Evolutionary conservation across 176 grass and related monocot species (phyloP).

Genomic region (Aegilops speltoides): DNA sequence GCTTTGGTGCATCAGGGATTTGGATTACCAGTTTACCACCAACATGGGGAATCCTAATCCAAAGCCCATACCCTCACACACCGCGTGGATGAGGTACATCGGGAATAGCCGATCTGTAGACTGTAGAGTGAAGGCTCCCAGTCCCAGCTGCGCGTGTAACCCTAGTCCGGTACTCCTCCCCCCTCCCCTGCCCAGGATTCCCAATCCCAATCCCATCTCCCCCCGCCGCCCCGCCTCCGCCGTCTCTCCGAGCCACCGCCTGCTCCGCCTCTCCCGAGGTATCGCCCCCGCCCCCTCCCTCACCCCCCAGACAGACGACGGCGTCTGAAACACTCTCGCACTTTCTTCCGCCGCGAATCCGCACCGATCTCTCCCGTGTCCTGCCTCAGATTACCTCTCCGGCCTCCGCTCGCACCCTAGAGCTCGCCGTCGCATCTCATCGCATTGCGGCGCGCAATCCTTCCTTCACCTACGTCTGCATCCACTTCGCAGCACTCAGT

Average conservation of each 20-base stretch:
- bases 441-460: not conserved
- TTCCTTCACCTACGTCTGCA: not conserved
- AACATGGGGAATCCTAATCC: not conserved
- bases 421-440: not conserved
- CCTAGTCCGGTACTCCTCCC: conserved; percentile 16
- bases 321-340: not conserved
- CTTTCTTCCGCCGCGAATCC: not conserved
- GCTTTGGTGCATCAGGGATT: no score
- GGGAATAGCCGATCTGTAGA: no score
- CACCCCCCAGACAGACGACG: not conserved
- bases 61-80: not conserved
- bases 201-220: conserved; percentile 34
- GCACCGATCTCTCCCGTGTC: no score
- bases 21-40: no score
- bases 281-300: not conserved
- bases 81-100: not conserved
- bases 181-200: not conserved
- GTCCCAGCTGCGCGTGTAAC: not conserved
- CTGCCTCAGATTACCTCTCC: not conserved
- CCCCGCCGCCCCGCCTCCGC: not conserved
- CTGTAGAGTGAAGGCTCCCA: not conserved
- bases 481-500: not conserved
- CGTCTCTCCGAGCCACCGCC: not conserved
- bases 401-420: no score
- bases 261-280: not conserved